Conservation (phyloP, 805 yeast genomes). For the Spathaspora arborariae region DNA sequence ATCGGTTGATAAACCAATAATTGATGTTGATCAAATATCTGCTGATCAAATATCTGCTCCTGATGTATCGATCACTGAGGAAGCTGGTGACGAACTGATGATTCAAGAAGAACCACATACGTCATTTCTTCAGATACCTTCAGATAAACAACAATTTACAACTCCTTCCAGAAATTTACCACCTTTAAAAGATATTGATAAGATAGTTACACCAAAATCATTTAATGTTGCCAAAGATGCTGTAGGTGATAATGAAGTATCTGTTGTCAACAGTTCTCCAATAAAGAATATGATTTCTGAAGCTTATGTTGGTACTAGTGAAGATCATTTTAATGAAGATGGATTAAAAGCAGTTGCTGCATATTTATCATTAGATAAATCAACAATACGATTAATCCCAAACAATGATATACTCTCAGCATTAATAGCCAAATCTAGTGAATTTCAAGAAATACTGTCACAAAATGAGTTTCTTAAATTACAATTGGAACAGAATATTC, state of each 20-base stretch:
- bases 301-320: slow-evolving; percentile 9
- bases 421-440: slow-evolving; percentile 22
- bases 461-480: slow-evolving; percentile 30
- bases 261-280: slow-evolving; percentile 12
- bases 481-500: slow-evolving; percentile 27
- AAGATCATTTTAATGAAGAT: slow-evolving; percentile 10
- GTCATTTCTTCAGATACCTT: slow-evolving; percentile 7
- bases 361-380: slow-evolving; percentile 24
- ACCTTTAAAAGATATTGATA: slow-evolving; percentile 40
- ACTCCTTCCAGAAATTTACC: slow-evolving; percentile 42
- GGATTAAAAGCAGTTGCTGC: slow-evolving; percentile 18
- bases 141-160: slow-evolving; percentile 18
- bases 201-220: slow-evolving; percentile 37
- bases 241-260: neutral
- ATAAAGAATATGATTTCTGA: slow-evolving; percentile 7
- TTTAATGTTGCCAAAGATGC: slow-evolving; percentile 38
- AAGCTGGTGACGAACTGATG: slow-evolving; percentile 5
- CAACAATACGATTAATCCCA: slow-evolving; percentile 6
- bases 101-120: slow-evolving; percentile 10
- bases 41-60: neutral
- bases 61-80: neutral
- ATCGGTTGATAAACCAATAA: neutral
- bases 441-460: slow-evolving; percentile 25
- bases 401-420: slow-evolving; percentile 14
- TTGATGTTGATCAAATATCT: neutral